A percentile compares a stretch with the other conserved stretches of the same genome.
These are phyloP conservation scores for Rhodotorula sp. DNA, from an alignment of 1,284 basidiomycete species.

Conservation along the genomic window DNA sequence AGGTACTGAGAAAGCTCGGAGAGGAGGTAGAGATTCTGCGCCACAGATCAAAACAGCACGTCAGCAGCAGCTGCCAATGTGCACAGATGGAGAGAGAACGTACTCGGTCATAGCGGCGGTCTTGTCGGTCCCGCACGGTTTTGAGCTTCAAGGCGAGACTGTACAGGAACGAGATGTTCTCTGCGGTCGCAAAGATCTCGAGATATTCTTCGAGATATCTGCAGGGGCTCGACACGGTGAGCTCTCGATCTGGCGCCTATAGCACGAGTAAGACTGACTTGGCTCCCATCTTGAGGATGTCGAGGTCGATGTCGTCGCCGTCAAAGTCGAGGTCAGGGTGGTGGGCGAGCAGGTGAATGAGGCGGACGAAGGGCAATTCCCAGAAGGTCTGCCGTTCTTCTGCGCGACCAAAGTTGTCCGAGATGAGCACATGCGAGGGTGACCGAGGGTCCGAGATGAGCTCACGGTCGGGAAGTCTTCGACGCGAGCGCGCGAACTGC, in stretches of 20 bases:
- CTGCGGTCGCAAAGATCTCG: slow-evolving; percentile 66
- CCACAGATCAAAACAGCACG: background rate
- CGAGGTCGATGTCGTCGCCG: slow-evolving; percentile 12
- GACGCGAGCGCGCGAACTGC: slow-evolving; percentile 8
- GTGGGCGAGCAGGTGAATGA: slow-evolving; percentile 84
- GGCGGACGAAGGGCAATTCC: slow-evolving; percentile 77
- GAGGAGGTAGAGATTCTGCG: slow-evolving; percentile 80
- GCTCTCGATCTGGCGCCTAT: background rate
- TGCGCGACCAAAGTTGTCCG: slow-evolving; percentile 42
- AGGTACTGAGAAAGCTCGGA: slow-evolving; percentile 85
- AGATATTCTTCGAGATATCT: slow-evolving; percentile 90
- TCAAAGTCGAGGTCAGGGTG: slow-evolving; percentile 77
- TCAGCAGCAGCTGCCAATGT: background rate
- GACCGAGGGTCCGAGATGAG: too few relatives aligned
- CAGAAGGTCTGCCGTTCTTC: slow-evolving; percentile 65
- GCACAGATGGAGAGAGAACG: background rate
- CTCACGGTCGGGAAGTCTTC: slow-evolving; percentile 3
- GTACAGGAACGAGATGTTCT: slow-evolving; percentile 80
- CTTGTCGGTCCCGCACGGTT: slow-evolving; percentile 74
- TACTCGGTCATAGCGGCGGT: slow-evolving; percentile 67
- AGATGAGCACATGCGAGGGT: background rate
- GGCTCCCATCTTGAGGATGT: slow-evolving; percentile 24
- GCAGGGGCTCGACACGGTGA: background rate
- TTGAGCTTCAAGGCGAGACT: slow-evolving; percentile 80
- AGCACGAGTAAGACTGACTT: slow-evolving; percentile 1